Conservation (phyloP, 306 rosid species). For the Potentilla sterilis region DNA sequence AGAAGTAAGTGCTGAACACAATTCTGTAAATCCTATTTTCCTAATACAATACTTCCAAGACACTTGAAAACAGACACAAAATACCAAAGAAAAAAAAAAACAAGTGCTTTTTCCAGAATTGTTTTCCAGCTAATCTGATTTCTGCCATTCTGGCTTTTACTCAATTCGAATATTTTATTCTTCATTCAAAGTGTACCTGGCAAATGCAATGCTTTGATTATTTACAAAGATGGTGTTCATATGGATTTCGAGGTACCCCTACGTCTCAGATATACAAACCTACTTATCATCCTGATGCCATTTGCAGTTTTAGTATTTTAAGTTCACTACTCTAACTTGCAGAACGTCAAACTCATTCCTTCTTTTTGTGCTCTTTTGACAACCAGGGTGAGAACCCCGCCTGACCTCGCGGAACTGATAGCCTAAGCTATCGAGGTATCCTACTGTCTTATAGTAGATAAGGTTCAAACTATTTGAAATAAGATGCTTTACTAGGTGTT, state of each 20-base stretch:
- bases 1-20: conserved; percentile 2
- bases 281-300: background rate
- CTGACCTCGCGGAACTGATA: background rate
- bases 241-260: background rate
- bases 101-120: background rate
- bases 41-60: background rate
- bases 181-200: background rate
- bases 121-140: background rate
- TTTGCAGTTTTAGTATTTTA: background rate
- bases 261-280: background rate
- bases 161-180: background rate
- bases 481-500: background rate
- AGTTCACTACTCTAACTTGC: too few relatives aligned
- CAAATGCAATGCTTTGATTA: background rate
- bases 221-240: background rate
- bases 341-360: background rate
- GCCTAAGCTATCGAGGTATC: background rate
- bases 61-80: background rate
- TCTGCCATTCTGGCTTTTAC: background rate
- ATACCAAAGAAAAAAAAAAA: background rate
- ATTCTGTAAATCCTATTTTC: background rate
- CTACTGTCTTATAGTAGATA: background rate
- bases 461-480: background rate
- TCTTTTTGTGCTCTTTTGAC: too few relatives aligned
- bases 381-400: background rate